Percentiles rank a stretch among this genome's conserved stretches.
phyloP scores from a whole-genome alignment of 257 asterid genomes.

The Cruciata laevipes region DNA sequence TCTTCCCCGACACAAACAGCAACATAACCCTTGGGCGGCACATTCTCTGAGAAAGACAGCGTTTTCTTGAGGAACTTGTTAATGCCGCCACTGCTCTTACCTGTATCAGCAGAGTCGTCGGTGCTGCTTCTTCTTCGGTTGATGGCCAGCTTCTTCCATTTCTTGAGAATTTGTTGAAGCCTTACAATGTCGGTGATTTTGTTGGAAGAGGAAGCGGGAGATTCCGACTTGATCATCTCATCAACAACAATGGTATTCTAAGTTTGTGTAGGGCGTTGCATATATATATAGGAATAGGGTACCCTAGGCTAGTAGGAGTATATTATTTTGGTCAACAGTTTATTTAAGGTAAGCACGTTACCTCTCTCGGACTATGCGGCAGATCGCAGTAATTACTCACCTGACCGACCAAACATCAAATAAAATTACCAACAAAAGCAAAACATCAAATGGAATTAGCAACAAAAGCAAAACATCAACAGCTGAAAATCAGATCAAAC shows the following conservation, averaged over 20 bases:
- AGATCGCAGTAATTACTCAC: not conserved
- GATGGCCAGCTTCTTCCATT: slow-evolving; percentile 68
- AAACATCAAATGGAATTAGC: no score
- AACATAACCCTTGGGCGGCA: slow-evolving; percentile 58
- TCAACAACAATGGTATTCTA: not conserved
- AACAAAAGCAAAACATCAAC: no score
- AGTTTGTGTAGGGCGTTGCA: not conserved
- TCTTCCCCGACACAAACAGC: slow-evolving; percentile 67
- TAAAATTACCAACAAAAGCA: no score
- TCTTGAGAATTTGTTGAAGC: slow-evolving; percentile 80
- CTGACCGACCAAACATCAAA: not conserved
- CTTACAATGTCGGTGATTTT: slow-evolving; percentile 78
- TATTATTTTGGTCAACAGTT: not conserved
- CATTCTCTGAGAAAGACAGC: slow-evolving; percentile 60
- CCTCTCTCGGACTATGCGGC: not conserved
- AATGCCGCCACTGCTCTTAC: not conserved
- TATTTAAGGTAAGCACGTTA: not conserved
- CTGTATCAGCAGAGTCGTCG: not conserved
- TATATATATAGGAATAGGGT: not conserved
- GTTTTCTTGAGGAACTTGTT: slow-evolving; percentile 67
- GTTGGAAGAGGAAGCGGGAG: slow-evolving; percentile 32
- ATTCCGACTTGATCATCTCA: slow-evolving; percentile 9
- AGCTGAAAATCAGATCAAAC: no score
- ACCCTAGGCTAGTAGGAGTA: not conserved
- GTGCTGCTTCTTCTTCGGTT: slow-evolving; percentile 15